Conservation (phyloP, 2,329 filamentous ascomycete genomes). For the Cytospora paraplurivora region DNA sequence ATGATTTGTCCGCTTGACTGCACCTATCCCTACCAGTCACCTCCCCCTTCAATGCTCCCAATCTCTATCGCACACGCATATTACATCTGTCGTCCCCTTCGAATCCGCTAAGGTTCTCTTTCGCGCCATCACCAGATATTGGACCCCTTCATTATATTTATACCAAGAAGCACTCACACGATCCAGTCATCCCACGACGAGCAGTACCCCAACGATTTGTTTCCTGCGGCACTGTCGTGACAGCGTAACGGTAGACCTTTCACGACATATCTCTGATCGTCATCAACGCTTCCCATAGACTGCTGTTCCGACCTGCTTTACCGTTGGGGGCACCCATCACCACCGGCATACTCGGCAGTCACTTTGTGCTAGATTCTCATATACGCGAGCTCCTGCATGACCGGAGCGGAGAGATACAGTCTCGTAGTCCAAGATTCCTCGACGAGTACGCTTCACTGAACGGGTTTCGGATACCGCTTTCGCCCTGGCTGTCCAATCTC, state of each 20-base stretch:
- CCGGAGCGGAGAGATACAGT: constrained; percentile 21
- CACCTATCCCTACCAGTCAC: constrained; percentile 37
- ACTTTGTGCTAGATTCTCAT: constrained; percentile 14
- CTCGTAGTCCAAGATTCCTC: constrained; percentile 20
- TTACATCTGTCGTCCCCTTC: constrained; percentile 25
- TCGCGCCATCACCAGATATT: constrained; percentile 31
- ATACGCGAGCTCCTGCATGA: constrained; percentile 24
- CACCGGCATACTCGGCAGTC: constrained; percentile 6
- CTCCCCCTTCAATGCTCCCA: constrained; percentile 32
- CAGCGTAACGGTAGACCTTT: constrained; percentile 10
- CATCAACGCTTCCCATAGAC: not conserved
- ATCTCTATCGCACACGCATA: constrained; percentile 26
- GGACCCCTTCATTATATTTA: constrained; percentile 25
- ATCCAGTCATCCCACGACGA: constrained; percentile 28
- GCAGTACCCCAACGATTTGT: constrained; percentile 7
- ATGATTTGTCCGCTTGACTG: constrained; percentile 45
- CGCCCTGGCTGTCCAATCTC: constrained; percentile 35
- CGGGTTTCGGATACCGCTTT: constrained; percentile 27
- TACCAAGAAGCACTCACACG: constrained; percentile 27
- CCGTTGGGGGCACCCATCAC: not conserved
- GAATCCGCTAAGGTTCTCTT: constrained; percentile 36
- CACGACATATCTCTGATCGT: constrained; percentile 3
- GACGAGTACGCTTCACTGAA: constrained; percentile 21
- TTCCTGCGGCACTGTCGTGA: constrained; percentile 12
- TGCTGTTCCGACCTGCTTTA: not conserved